These are phyloP conservation scores for Alternaria sp. DNA, from an alignment of 2,329 filamentous ascomycete species.

Conservation along the genomic window DNA sequence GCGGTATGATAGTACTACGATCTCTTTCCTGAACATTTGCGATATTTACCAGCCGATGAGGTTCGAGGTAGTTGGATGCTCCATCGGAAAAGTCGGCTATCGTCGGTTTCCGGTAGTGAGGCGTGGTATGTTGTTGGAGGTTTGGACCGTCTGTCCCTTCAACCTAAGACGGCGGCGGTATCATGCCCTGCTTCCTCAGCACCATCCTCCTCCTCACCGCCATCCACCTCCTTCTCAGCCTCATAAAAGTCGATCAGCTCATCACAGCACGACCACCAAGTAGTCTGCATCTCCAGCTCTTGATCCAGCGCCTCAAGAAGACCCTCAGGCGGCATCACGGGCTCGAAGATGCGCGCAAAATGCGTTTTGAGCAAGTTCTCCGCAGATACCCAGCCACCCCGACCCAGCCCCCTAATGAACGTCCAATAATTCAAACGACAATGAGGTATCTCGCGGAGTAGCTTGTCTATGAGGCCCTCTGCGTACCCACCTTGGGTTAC, in stretches of 20 bases:
- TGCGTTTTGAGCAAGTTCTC: background rate
- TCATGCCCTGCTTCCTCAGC: too few species aligned
- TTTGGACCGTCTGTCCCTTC: too few species aligned
- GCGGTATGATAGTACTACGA: background rate
- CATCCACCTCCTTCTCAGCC: background rate
- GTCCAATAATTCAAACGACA: background rate
- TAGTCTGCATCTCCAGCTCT: background rate
- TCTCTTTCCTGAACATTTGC: background rate
- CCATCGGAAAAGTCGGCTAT: rapidly evolving
- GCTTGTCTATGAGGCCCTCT: background rate
- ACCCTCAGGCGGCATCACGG: background rate
- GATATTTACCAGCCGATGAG: background rate
- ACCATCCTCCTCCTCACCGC: background rate
- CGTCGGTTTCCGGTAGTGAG: background rate
- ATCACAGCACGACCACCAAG: background rate
- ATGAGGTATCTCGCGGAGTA: background rate
- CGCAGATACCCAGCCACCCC: background rate
- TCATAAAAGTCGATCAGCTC: background rate
- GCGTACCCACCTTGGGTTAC: background rate
- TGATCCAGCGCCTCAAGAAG: background rate
- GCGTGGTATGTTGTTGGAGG: background rate
- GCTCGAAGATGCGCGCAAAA: background rate
- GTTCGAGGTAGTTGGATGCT: background rate
- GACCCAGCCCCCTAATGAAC: background rate
- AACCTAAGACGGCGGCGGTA: background rate